Base-by-base conservation (phyloP, 441 rosid species). In the Syzygium malaccense region DNA sequence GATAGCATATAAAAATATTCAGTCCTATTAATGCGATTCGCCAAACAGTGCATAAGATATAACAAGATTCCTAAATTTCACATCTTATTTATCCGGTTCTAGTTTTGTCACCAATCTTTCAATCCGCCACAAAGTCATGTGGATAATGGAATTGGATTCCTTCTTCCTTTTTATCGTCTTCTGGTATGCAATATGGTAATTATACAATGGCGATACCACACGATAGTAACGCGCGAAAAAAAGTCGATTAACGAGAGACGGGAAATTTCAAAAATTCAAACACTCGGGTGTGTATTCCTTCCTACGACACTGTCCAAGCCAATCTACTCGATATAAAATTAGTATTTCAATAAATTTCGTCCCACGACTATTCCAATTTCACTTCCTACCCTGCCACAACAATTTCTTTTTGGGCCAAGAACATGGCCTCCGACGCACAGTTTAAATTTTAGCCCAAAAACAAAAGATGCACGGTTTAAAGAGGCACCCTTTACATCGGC, bases 11-110 rank as follows among this genome's bases (percentile, higher is more conserved):
- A 3, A 23, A 23, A 23, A 56, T 56, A 20, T 56, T 56, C 8
- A 12, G 5, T 8, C 17, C 28, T 8, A 23, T 23, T 8, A 23
- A 6, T 7, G 3, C 20, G 2, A 64, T 15, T 64, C 0, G 30
- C 2, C 68, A 30, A 6, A 64, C 0, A 64, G 18, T 25, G 14
- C 4, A 66, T 0, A 30, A 1, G 0, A 30, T 68, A 68, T 14
- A 33, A 7, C 4, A 33, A 68, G 3, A 33, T 33, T 6, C 7
- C 48, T 3, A 19, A 19, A 32, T 1, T 33, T 33, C 25, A 19
- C 19, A 68, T 68, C 26, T 33, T 33, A 33, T 68, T 0, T 19
- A 68, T 33, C 25, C 5, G 33, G 0, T 33, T 68, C 5, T 19
- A 12, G 20, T 19, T 68, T 19, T 19, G 4, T 68, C 37, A 68